These are phyloP conservation scores for Mortierella sp. DNA, from an alignment of 371 early-diverging fungal genomes.

Conservation along the genomic window DNA sequence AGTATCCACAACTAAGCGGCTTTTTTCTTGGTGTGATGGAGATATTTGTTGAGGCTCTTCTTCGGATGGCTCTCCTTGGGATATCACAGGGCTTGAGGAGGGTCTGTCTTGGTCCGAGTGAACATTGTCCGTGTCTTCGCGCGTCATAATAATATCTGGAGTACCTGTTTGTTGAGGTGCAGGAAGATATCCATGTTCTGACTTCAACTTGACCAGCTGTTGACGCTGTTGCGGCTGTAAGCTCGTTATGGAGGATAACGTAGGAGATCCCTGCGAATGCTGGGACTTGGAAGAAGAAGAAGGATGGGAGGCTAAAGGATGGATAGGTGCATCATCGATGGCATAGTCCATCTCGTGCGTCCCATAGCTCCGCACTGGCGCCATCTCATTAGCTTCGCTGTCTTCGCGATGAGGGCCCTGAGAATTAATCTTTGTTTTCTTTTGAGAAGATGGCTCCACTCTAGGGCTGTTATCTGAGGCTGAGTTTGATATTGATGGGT, in stretches of 20 bases:
- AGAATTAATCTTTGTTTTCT: slow-evolving; percentile 7
- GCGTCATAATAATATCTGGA: slow-evolving; percentile 27
- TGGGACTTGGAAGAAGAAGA: slow-evolving; percentile 11
- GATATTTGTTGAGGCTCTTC: slow-evolving; percentile 4
- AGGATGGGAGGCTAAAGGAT: slow-evolving; percentile 20
- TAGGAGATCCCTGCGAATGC: background rate
- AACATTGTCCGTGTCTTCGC: slow-evolving; percentile 1
- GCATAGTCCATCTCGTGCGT: slow-evolving; percentile 16
- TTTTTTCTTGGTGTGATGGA: background rate
- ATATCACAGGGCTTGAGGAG: background rate
- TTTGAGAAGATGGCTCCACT: slow-evolving; percentile 6
- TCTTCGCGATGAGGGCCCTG: background rate
- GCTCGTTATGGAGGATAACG: slow-evolving; percentile 4
- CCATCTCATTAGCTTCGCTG: slow-evolving; percentile 13
- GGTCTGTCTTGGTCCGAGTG: background rate
- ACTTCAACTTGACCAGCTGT: slow-evolving; percentile 28
- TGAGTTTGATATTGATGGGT: slow-evolving; percentile 35
- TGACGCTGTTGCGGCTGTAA: slow-evolving; percentile 36
- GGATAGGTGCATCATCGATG: slow-evolving; percentile 26
- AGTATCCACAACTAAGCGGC: slow-evolving; percentile 25
- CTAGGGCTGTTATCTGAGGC: slow-evolving; percentile 4
- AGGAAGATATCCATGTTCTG: slow-evolving; percentile 18
- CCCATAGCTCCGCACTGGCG: slow-evolving; percentile 2
- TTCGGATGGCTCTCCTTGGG: slow-evolving; percentile 15
- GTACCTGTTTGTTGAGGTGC: slow-evolving; percentile 8